Base-by-base conservation (phyloP, 352 stramenopile species). In the Pilasporangium apinafurcum region DNA sequence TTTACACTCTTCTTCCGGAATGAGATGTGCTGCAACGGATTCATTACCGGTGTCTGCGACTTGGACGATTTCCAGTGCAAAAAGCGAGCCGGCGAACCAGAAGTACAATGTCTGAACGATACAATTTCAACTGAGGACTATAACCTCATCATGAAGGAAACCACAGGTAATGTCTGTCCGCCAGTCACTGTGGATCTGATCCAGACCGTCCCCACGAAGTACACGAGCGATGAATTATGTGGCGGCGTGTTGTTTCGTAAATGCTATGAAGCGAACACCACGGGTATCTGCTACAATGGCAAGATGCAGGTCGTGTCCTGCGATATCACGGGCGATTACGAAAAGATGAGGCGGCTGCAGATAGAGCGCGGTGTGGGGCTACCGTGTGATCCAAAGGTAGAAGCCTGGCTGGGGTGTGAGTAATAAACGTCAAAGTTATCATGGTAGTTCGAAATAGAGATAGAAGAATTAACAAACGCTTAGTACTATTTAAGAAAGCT, bases 21-120 rank as follows among this genome's bases (percentile, higher is more conserved):
- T 16, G 44, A 51, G n/a, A 43, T 51, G 34, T 51, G 44, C 18
- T 51, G 56, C 27, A 60, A 56, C 31, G 44, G 44, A n/a, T 51
- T 32, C 35, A 37, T 51, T 12, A 51, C 44, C 2, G 34, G 27
- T 6, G 18, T 18, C 9, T 51, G 34, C 14, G 26, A 44, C 8
- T 17, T 44, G 26, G 32, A 14, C 0, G 27, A 51, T 17, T 14
- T 2, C 20, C 33, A 37, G 34, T 51, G 44, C 25, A 22, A 9
- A 16, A 33, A n/a, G 27, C 35, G 44, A 8, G 26, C 4, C 1
- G 13, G 16, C 4, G 44, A 37, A 4, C 12, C 26, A 5, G 10
- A 18, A 2, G 34, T 44, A 28, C 10, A 10, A 3, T 51, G 33
- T 8, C 7, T 42, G 12, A 4, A 2, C 18, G 33, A 44, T 12